Percentiles rank a stretch among this genome's conserved stretches.
phyloP scores from a whole-genome alignment of 352 stramenopile genomes.

The Chloridella minuta region DNA sequence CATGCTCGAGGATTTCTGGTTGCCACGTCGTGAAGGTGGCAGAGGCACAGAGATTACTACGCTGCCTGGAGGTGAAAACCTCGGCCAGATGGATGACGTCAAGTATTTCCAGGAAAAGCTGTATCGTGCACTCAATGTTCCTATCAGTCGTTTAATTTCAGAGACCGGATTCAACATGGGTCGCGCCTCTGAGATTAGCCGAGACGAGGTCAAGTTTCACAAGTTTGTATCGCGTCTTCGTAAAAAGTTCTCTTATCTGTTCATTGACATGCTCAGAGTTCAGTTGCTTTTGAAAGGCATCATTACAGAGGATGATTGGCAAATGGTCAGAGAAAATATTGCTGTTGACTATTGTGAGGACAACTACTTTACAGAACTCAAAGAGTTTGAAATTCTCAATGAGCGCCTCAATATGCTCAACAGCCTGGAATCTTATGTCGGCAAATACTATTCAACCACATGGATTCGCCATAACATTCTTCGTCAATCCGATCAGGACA shows the following conservation, averaged over 20 bases:
- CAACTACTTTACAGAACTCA: not conserved
- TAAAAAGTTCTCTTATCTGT: not conserved
- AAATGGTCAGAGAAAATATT: not conserved
- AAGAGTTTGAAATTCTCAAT: not conserved
- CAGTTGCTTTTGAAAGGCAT: not conserved
- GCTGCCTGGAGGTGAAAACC: not conserved
- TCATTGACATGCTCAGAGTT: not conserved
- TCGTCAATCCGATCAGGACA: too few relatives aligned
- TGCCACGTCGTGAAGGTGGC: not conserved
- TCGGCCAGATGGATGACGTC: not conserved
- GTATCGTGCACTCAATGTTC: not conserved
- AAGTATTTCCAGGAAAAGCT: not conserved
- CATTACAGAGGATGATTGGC: not conserved
- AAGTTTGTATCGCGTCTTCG: not conserved
- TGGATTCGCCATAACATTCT: too few relatives aligned
- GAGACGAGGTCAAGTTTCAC: not conserved
- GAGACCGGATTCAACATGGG: not conserved
- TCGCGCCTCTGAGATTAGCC: not conserved
- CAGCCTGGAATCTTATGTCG: too few relatives aligned
- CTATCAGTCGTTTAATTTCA: not conserved
- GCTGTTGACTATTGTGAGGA: not conserved
- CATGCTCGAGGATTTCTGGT: not conserved
- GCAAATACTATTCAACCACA: too few relatives aligned
- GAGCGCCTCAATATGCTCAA: too few relatives aligned
- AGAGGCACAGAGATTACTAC: not conserved